phyloP scores from a whole-genome alignment of 805 yeast genomes.

The Peterozyma toletana region DNA sequence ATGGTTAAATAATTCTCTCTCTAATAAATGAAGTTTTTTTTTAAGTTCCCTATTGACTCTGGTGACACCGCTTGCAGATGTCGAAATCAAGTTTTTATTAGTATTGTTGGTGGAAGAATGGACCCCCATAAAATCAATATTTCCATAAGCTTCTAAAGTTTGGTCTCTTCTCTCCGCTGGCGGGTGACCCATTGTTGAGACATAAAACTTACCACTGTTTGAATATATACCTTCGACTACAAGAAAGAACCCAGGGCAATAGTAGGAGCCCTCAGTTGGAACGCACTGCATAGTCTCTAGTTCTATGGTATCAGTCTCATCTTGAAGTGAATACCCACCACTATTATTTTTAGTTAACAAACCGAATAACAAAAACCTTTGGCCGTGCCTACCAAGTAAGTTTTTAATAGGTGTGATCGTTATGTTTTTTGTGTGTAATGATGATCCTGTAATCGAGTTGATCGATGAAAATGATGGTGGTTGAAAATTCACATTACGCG shows the following conservation, averaged over 20 bases:
- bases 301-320: slow-evolving; percentile 67
- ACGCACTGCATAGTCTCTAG: slow-evolving; percentile 57
- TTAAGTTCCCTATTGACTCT: slow-evolving; percentile 58
- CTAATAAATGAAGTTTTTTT: slow-evolving; percentile 46
- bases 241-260: slow-evolving; percentile 69
- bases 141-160: slow-evolving; percentile 68
- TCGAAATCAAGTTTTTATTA: slow-evolving; percentile 1
- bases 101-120: slow-evolving; percentile 5
- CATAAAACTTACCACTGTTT: slow-evolving; percentile 65
- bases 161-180: slow-evolving; percentile 71
- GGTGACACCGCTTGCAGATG: slow-evolving; percentile 17
- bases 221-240: slow-evolving; percentile 82
- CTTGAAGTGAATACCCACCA: slow-evolving; percentile 76
- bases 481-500: slow-evolving; percentile 73
- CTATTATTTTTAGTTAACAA: slow-evolving; percentile 53
- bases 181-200: slow-evolving; percentile 76
- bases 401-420: slow-evolving; percentile 72
- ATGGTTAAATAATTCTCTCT: slow-evolving; percentile 48
- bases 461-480: slow-evolving; percentile 34
- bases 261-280: slow-evolving; percentile 59
- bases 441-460: slow-evolving; percentile 30
- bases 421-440: slow-evolving; percentile 11
- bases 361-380: slow-evolving; percentile 73
- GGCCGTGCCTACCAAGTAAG: slow-evolving; percentile 77
- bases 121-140: slow-evolving; percentile 49